These are phyloP conservation scores for Phragmites australis DNA, from an alignment of 176 grass and related monocot species.

Conservation along the genomic window DNA sequence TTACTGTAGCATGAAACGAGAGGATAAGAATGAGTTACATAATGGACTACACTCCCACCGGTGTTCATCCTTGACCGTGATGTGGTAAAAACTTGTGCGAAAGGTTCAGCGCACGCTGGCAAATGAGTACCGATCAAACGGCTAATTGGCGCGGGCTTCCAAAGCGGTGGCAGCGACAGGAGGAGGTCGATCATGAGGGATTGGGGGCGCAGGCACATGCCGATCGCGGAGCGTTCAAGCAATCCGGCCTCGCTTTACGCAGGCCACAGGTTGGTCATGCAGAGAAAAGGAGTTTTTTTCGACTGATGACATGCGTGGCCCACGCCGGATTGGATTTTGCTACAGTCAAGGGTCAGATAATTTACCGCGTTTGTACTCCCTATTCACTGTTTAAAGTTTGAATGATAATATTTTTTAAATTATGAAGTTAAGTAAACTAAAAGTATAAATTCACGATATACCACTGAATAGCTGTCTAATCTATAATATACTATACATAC, in stretches of 20 bases:
- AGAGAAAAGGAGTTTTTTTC: neutral
- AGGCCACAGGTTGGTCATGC: neutral
- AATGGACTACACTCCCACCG: no score
- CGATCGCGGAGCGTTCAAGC: slow-evolving; percentile 42
- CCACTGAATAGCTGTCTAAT: no score
- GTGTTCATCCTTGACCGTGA: neutral
- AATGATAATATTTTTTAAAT: no score
- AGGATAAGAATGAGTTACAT: no score
- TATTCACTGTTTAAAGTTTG: no score
- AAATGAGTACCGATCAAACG: slow-evolving; percentile 22
- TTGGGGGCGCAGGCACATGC: slow-evolving; percentile 32
- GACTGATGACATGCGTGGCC: neutral
- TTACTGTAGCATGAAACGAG: no score
- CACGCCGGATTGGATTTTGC: neutral
- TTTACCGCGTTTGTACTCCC: no score
- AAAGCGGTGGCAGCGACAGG: neutral
- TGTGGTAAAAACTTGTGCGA: no score
- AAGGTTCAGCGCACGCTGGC: neutral
- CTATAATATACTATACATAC: no score
- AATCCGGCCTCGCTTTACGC: slow-evolving; percentile 23
- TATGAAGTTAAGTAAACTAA: no score
- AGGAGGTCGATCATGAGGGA: neutral
- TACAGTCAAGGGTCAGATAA: no score
- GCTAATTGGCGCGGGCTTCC: neutral
- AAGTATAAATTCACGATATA: no score